A percentile compares a stretch with the other conserved stretches of the same genome.
Conservation (phyloP, 805 yeast species). For the Ogataea chonburiensis region DNA sequence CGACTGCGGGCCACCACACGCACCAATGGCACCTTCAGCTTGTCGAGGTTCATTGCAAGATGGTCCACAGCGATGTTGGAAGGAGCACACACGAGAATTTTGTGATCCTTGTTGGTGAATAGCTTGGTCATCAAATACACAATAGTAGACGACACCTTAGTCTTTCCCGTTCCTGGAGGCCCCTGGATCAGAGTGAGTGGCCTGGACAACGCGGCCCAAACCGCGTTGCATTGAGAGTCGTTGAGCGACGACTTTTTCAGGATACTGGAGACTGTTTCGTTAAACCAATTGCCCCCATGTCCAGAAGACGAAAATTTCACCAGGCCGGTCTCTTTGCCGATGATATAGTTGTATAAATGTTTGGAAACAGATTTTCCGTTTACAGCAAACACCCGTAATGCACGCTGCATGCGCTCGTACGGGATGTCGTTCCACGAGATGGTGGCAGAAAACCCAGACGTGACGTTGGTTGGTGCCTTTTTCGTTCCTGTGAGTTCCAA, state of each 20-base stretch:
- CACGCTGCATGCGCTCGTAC: conserved; percentile 79
- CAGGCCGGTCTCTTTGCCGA: conserved; percentile 75
- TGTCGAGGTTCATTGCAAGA: conserved; percentile 67
- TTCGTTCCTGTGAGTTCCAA: conserved; percentile 56
- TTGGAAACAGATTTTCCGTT: conserved; percentile 68
- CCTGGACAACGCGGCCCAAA: conserved; percentile 59
- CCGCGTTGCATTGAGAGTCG: conserved; percentile 77
- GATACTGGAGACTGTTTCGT: conserved; percentile 52
- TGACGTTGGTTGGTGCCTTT: conserved; percentile 57
- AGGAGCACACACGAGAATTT: conserved; percentile 88
- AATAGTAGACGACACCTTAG: conserved; percentile 89
- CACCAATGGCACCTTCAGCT: conserved; percentile 74
- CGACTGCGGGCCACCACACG: conserved; percentile 73
- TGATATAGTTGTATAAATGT: conserved; percentile 68
- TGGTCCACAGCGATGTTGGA: conserved; percentile 95
- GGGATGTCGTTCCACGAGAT: conserved; percentile 88
- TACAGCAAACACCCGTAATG: conserved; percentile 69
- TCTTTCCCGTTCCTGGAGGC: conserved; percentile 96
- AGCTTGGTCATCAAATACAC: conserved; percentile 65
- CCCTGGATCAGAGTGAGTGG: conserved; percentile 88
- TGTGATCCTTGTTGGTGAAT: conserved; percentile 47
- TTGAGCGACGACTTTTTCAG: conserved; percentile 54
- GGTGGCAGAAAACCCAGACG: conserved; percentile 74
- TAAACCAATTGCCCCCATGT: conserved; percentile 39
- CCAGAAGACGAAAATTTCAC: conserved; percentile 59